Evolutionary conservation across 2,329 filamentous ascomycete genomes (phyloP).

Genomic region (Aspergillus sp.): DNA sequence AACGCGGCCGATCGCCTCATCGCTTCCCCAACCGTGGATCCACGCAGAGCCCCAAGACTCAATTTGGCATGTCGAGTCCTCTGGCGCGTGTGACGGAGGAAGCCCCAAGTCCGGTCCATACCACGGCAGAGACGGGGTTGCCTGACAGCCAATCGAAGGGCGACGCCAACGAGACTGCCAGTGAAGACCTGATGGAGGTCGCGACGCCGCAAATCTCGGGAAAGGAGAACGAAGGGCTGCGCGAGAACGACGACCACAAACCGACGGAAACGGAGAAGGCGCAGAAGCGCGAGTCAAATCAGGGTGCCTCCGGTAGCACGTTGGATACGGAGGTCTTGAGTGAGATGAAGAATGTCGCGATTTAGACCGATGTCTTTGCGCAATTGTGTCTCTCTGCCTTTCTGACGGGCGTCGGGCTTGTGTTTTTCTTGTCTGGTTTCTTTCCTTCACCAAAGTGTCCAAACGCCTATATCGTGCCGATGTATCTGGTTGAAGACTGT

Average conservation of each 20-base stretch:
- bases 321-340: conserved; percentile 40
- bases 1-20: conserved; percentile 49
- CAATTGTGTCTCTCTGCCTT: conserved; percentile 5
- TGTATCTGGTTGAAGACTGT: conserved; percentile 23
- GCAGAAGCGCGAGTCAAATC: conserved; percentile 27
- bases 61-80: conserved; percentile 43
- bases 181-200: conserved; percentile 41
- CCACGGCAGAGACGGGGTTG: conserved; percentile 31
- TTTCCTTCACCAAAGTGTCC: conserved; percentile 13
- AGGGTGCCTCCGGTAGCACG: conserved; percentile 23
- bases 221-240: conserved; percentile 31
- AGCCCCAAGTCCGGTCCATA: conserved; percentile 34
- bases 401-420: background rate
- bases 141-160: conserved; percentile 30
- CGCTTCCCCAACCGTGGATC: conserved; percentile 43
- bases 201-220: conserved; percentile 35
- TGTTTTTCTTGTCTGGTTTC: conserved; percentile 7
- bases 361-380: conserved; percentile 27
- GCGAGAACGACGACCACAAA: conserved; percentile 20
- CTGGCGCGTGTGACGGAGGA: conserved; percentile 48
- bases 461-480: conserved; percentile 23
- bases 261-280: conserved; percentile 28
- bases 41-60: conserved; percentile 44
- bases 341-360: conserved; percentile 49
- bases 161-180: conserved; percentile 26